These are phyloP conservation scores for Monascus ruber DNA, from an alignment of 2,329 filamentous ascomycete genomes.

Conservation along the genomic window DNA sequence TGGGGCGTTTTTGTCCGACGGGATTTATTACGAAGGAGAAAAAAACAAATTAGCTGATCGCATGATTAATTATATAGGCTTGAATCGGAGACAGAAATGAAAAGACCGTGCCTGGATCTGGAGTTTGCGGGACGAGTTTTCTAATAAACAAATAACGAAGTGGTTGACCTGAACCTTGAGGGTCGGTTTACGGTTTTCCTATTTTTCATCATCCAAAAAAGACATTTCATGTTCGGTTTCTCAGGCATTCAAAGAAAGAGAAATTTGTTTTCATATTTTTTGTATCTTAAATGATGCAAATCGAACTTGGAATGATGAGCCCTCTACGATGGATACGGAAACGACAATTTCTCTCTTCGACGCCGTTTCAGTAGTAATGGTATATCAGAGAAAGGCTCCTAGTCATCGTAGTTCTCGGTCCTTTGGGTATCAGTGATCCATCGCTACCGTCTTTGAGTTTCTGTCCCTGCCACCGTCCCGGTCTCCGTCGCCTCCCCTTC, in stretches of 20 bases:
- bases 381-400: no score
- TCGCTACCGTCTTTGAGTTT: no score
- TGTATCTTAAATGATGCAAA: slow-evolving; percentile 33
- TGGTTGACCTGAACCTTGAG: slow-evolving; percentile 20
- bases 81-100: slow-evolving; percentile 11
- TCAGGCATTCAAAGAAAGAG: slow-evolving; percentile 19
- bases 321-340: no score
- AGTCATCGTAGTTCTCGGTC: no score
- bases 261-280: slow-evolving; percentile 2
- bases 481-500: no score
- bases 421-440: no score
- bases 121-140: slow-evolving; percentile 25
- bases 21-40: no score
- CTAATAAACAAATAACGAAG: slow-evolving; percentile 10
- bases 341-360: no score
- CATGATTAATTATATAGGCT: slow-evolving; percentile 12
- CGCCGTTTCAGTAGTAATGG: no score
- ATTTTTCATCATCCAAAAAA: slow-evolving; percentile 8
- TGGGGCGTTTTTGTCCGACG: no score
- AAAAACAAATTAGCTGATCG: slow-evolving; percentile 2
- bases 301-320: slow-evolving; percentile 4
- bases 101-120: slow-evolving; percentile 18
- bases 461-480: no score
- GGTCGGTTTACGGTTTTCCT: slow-evolving; percentile 20
- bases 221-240: not conserved